phyloP scores from a whole-genome alignment of 1,284 basidiomycete genomes.

The Trichosporon asahii region DNA sequence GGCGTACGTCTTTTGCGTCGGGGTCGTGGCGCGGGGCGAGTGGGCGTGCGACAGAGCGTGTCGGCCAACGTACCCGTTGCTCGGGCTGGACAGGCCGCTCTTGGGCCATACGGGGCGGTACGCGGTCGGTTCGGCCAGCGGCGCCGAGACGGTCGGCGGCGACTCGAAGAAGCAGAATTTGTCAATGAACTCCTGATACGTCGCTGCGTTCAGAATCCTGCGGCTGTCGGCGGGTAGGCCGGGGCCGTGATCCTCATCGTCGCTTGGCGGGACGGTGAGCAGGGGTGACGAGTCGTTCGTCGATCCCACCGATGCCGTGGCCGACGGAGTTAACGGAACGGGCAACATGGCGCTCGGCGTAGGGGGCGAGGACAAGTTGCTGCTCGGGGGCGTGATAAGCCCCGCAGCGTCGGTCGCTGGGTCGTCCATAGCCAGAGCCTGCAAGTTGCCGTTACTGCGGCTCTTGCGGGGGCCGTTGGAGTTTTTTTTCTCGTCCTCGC shows the following conservation, averaged over 20 bases:
- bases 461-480: constrained; percentile 23
- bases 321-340: constrained; percentile 33
- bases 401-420: constrained; percentile 28
- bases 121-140: neutral
- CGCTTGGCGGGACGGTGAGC: constrained; percentile 31
- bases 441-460: constrained; percentile 40
- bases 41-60: neutral
- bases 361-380: constrained; percentile 48
- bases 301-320: constrained; percentile 31
- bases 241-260: constrained; percentile 25
- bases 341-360: constrained; percentile 31
- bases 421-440: constrained; percentile 26
- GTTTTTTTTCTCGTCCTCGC: constrained; percentile 14
- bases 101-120: neutral
- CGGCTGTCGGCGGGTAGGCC: constrained; percentile 28
- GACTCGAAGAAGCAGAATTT: constrained; percentile 53
- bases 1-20: neutral
- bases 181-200: constrained; percentile 48
- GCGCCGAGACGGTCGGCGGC: constrained; percentile 22
- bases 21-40: neutral
- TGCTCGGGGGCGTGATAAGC: constrained; percentile 46
- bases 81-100: neutral
- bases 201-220: constrained; percentile 27
- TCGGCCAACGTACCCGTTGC: neutral
- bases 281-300: constrained; percentile 47